Base-by-base conservation (phyloP, 1,139 yeast species). In the Fermentozyma sake region DNA sequence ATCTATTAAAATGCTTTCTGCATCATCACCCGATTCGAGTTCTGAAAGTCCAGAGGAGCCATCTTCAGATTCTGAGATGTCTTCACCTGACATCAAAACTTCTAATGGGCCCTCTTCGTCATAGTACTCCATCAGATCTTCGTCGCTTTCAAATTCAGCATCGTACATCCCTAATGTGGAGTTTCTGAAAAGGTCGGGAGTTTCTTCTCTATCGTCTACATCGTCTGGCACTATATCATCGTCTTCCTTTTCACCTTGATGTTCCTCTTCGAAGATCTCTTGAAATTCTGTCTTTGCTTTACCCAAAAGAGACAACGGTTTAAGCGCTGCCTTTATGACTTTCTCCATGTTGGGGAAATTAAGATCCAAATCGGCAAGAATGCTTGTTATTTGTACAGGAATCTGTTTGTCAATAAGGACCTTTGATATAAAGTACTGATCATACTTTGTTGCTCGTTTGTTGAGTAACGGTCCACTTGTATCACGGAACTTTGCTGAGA, bases 131-230 rank as follows among this genome's bases (percentile, higher is more conserved):
- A 39, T 37, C 17, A 50, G 61, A 16, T 52, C 53, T 16, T 50
- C 57, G 25, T 81, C 89, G 29, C 80, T 78, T 37, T 79, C 86
- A 21, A 76, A 70, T 29, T 83, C 94, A 28, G 84, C 79, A 44
- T 89, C 96, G 49, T 83, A 89, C 95, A 89, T 87, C 2, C 96
- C 96, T 28, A 89, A 65, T 0, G 96, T 85, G 0, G 96, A 87
- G 49, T 89, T 86, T 29, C 81, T 68, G 54, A 87, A 79, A 46
- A 89, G 64, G 49, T 87, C 94, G 0, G 95, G 89, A 0, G 87
- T 74, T 31, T 84, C 94, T 27, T 83, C 93, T 27, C 75, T 66
- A 18, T 76, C 85, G 23, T 79, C 93, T 9, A 69, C 71, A 27
- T 71, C 81, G 20, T 57, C 62, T 5, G 55, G 55, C 7, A 50